Evolutionary conservation across 2,329 filamentous ascomycete species (phyloP), one percentile per base, ranked within the genome.

Genomic region (Pseudogymnoascus sp.): DNA sequence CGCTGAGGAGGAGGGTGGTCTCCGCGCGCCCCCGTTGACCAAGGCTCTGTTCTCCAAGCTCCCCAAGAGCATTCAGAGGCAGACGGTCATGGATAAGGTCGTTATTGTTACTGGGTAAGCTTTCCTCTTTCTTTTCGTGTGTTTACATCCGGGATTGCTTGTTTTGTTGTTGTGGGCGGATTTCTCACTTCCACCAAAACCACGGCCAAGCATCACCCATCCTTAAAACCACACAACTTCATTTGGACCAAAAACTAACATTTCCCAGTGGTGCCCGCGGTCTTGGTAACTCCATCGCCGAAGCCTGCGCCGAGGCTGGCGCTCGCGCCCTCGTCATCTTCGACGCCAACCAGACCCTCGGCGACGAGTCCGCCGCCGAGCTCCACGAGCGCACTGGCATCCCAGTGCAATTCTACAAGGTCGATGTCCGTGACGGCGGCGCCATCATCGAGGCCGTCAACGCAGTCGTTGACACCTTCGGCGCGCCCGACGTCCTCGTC

Each of bases 221-320:
- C 21, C 42, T 19, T 46, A 46, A 46, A 46, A 15, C 21, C 19
- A 46, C 42, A 46, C 42, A 46, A 46, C 23, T 6, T 11, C 6
- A 9, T 33, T 33, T 37, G 19, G 26, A 33, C 19, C 26, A 2
- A 37, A 3, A 59, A 59, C 70, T 78, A 67, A 78, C 68, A 62
- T 35, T 38, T 3, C 10, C 65, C 65, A 88, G 88, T 72, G 89
- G 87, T 74, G 89, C 88, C 66, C 87, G 89, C 70, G 89, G 89
- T 72, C 80, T 93, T 5, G 89, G 89, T 60, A 90, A 89, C 81
- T 82, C 88, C 78, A 92, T 92, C 87, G 88, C 89, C 59, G 85
- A 88, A 65, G 89, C 88, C 63, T 87, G 89, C 67, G 86, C 88
- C 59, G 89, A 93, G 77, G 88, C 88, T 62, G 89, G 89, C 64